Evolutionary conservation across 257 asterid genomes (phyloP), one percentile per base, ranked within the genome.

Genomic region (Linderniella brevidens): DNA sequence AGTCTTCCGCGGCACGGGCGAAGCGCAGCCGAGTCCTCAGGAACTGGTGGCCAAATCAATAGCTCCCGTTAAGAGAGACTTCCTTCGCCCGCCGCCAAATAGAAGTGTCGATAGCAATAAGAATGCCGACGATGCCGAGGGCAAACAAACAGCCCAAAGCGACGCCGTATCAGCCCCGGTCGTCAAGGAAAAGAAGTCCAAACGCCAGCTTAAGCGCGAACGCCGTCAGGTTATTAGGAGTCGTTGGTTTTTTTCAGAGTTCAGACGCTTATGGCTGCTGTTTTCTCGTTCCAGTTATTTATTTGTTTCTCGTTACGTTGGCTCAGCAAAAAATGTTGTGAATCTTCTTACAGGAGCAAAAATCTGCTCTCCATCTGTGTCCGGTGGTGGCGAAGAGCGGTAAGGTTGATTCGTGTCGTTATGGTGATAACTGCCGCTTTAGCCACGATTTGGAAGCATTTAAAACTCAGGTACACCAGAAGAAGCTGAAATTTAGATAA

Each of bases 201-300:
- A 90, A 68, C 93, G 98, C 54, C 96, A 90, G 65, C 55, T 68
- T 37, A 90, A 85, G 67, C 93, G 98, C 42, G 98, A 90, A 61
- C 92, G 98, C 57, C 82, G 53, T 12, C 68, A 81, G 85, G 95
- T 87, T 16, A 5, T 47, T n/a, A n/a, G n/a, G n/a, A n/a, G 52
- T 1, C 19, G 7, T 32, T 39, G 0, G n/a, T 40, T 37, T 19
- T 39, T 40, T 53, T 53, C 5, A 41, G 15, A 37, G n/a, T 40
- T 29, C 13, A 8, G 43, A 35, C 18, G 48, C 5, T 8, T 12
- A 12, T 42, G 17, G 8, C 16, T 8, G 47, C 8, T 42, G 53
- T 8, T 39, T 19, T 11, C 9, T 17, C n/a, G 4, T 32, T 35
- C 14, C 0, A 15, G 15, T 14, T 43, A 17, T 16, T 16, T 8